These are phyloP conservation scores for Kodamaea ohmeri DNA, from an alignment of 1,139 yeast species.

Conservation along the genomic window DNA sequence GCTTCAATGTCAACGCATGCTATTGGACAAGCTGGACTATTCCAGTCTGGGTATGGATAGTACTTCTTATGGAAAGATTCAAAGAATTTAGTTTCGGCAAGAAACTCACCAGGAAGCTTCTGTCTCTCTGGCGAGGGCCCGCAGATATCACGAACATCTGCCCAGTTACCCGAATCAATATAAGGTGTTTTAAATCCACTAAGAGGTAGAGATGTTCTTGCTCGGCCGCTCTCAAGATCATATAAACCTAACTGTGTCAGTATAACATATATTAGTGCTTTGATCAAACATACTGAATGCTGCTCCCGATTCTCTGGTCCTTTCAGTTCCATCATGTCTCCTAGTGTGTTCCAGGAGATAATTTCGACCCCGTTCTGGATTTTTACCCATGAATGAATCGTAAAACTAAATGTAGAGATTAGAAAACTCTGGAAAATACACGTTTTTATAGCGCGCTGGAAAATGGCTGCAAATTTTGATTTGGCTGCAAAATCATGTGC, in stretches of 20 bases:
- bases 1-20: constrained; percentile 17
- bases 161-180: constrained; percentile 46
- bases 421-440: background rate
- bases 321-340: background rate
- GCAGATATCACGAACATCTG: constrained; percentile 31
- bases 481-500: constrained; percentile 4
- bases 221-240: constrained; percentile 4
- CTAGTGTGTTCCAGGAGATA: background rate
- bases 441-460: background rate
- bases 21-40: constrained; percentile 23
- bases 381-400: background rate
- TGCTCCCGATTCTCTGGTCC: constrained; percentile 3
- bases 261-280: background rate
- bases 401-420: background rate
- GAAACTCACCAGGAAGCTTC: constrained; percentile 24
- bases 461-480: background rate
- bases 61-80: constrained; percentile 38
- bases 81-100: constrained; percentile 42
- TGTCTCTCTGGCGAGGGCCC: constrained; percentile 20
- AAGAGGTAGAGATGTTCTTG: constrained; percentile 28
- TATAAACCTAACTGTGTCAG: constrained; percentile 6
- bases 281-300: constrained; percentile 5
- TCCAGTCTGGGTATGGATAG: constrained; percentile 65
- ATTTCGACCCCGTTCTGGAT: background rate
- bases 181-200: constrained; percentile 47